Base-by-base conservation (phyloP, 495 filamentous ascomycete genomes). In the Penicillium canescens region DNA sequence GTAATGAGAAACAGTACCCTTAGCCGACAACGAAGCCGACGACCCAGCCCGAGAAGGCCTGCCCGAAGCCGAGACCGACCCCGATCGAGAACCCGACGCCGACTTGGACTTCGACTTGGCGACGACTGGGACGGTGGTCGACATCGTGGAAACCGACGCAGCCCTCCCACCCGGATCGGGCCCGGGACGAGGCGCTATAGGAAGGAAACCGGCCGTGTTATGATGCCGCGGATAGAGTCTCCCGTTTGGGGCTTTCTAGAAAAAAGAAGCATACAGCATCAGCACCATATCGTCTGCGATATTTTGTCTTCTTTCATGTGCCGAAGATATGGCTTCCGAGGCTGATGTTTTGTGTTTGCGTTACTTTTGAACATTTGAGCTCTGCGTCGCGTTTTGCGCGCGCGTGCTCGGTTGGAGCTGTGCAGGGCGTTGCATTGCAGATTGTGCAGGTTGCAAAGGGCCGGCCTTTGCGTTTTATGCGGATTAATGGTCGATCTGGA, bases 381-480 rank as follows among this genome's bases (percentile, higher is more conserved):
- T 92, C 92, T 68, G 90, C 89, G 62, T 91, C 92, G 69, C 94
- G 96, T 68, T 96, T 93, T 73, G 92, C 95, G 72, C 92, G 91
- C 63, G 91, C 83, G 69, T 98, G 94, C 46, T 92, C 87, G 34
- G 90, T 85, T 44, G 93, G 91, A 55, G 90, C 89, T 72, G 91
- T 91, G 77, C 94, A 92, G 64, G 94, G 89, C 21, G 86, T 84
- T 66, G 91, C 86, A 62, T 93, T 86, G 74, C 94, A 98, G 71
- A 98, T 88, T 55, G 89, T 83, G 71, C 94, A 98, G 83, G 96
- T 93, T 59, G 93, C 92, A 56, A 98, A 93, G 42, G 94, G 94
- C 51, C 94, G 88, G 63, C 94, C 94, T 65, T 98, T 98, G 71
- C 95, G 92, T 77, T 94, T 93, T 79, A 98, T 96, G 71, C 91